Percentiles rank a stretch among this genome's conserved stretches.
Evolutionary conservation across 768 basidiomycete genomes (phyloP).

Genomic region (Neoboletus brunneissimus): DNA sequence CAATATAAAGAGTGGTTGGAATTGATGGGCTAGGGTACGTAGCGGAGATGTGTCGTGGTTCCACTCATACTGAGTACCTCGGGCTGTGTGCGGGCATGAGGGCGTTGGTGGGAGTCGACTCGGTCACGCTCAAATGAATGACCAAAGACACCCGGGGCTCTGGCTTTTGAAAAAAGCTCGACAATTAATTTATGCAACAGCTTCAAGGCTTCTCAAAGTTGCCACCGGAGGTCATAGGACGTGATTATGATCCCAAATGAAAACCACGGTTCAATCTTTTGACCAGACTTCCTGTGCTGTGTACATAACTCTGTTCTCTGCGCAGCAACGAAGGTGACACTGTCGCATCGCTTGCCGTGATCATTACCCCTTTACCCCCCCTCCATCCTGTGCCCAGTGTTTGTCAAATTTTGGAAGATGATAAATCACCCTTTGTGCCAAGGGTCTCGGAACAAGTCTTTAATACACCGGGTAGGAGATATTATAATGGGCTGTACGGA

Average conservation of each 20-base stretch:
- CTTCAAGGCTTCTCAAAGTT: neutral
- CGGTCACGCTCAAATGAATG: neutral
- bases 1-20: neutral
- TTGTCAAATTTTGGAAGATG: too few species aligned
- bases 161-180: too few species aligned
- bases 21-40: neutral
- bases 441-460: neutral
- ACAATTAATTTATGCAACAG: too few species aligned
- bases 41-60: neutral
- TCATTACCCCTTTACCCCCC: neutral
- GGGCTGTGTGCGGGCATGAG: too few species aligned
- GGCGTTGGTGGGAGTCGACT: too few species aligned
- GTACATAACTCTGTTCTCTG: neutral
- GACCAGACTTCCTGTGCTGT: neutral
- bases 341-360: neutral
- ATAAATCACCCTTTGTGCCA: neutral
- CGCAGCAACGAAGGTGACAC: neutral
- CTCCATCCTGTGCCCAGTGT: too few species aligned
- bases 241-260: neutral
- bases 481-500: too few species aligned
- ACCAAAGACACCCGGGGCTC: neutral
- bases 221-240: neutral
- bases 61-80: too few species aligned
- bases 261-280: neutral
- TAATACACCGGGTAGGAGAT: neutral